phyloP scores from a whole-genome alignment of 257 asterid genomes.

The Nicotiana attenuata region DNA sequence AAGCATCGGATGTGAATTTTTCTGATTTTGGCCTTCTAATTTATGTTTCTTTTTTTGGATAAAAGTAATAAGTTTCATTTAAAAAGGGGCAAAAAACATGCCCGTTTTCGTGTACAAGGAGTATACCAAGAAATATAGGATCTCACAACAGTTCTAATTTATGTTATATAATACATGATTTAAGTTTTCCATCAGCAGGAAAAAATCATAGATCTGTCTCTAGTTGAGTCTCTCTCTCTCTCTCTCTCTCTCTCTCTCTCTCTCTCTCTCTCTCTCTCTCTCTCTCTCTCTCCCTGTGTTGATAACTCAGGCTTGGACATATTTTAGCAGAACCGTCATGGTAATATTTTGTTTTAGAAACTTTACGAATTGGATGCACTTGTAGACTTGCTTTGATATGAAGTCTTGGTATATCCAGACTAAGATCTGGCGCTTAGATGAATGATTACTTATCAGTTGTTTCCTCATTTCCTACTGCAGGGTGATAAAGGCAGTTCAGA shows the following conservation, averaged over 20 bases:
- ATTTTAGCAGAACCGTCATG: background rate
- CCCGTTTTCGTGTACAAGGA: too few relatives aligned
- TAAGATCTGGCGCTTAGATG: background rate
- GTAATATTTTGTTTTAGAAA: background rate
- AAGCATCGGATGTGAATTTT: background rate
- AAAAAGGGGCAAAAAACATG: too few relatives aligned
- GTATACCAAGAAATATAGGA: too few relatives aligned
- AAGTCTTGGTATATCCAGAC: background rate
- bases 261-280: background rate
- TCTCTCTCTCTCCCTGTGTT: background rate
- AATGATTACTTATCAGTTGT: slow-evolving; percentile 14
- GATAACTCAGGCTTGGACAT: too few relatives aligned
- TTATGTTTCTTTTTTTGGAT: background rate
- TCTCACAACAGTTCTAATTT: too few relatives aligned
- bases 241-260: background rate
- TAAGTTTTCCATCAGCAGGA: background rate
- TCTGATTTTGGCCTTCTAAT: background rate
- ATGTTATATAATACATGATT: background rate
- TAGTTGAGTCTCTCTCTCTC: background rate
- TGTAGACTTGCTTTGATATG: background rate
- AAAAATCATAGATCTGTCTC: background rate
- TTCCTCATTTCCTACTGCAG: slow-evolving; percentile 34
- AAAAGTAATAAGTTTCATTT: too few relatives aligned
- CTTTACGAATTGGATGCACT: background rate
- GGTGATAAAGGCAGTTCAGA: slow-evolving; percentile 65